Conservation (phyloP, 2,329 filamentous ascomycete genomes). For the Apiospora sp. region DNA sequence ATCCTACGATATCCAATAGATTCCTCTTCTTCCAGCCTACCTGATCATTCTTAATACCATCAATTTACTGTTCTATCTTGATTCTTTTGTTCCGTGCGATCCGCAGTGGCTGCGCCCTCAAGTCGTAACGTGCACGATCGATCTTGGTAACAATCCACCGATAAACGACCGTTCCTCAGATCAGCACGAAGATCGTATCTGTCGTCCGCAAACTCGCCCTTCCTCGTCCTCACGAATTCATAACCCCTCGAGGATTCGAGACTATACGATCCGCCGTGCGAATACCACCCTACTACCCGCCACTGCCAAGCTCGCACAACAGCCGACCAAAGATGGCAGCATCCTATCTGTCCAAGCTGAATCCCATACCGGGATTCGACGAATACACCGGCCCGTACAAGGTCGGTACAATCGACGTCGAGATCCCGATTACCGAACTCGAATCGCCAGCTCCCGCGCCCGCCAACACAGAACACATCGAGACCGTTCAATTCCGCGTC, state of each 20-base stretch:
- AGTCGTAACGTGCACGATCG: conserved; percentile 5
- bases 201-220: too few relatives aligned
- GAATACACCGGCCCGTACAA: conserved; percentile 79
- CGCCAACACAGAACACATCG: conserved; percentile 62
- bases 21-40: neutral
- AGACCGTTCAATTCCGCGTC: conserved; percentile 81
- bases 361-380: conserved; percentile 76
- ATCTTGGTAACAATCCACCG: neutral
- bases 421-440: conserved; percentile 73
- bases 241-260: neutral
- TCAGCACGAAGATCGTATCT: neutral
- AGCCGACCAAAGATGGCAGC: conserved; percentile 45
- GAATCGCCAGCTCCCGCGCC: conserved; percentile 62
- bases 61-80: too few relatives aligned
- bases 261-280: neutral
- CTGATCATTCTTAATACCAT: too few relatives aligned
- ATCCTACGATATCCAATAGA: neutral
- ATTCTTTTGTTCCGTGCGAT: neutral
- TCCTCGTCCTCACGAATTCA: too few relatives aligned
- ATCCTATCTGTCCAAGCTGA: conserved; percentile 63
- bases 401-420: conserved; percentile 82
- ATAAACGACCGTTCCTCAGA: neutral
- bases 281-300: neutral
- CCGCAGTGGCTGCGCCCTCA: neutral
- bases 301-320: neutral